Conservation (phyloP, 257 asterid species). For the Solanum gandarillasii region DNA sequence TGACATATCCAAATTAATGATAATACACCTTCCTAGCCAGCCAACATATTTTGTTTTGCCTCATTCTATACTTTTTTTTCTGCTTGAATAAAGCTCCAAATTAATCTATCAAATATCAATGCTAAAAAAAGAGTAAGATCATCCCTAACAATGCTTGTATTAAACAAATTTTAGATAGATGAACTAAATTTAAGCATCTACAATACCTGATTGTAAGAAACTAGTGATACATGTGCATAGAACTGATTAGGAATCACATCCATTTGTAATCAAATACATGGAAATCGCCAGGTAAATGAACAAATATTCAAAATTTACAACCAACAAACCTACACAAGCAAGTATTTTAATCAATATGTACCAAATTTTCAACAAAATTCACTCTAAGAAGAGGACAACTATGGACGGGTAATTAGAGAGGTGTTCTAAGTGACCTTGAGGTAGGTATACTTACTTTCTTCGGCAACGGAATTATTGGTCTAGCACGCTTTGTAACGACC, state of each 20-base stretch:
- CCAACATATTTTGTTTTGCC: background rate
- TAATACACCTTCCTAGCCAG: too few species aligned
- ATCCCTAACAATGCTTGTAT: background rate
- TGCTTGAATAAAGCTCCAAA: too few species aligned
- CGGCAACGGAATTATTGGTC: conserved; percentile 79
- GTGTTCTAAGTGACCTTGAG: conserved; percentile 82
- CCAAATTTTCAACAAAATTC: background rate
- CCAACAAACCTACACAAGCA: background rate
- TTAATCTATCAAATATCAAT: too few species aligned
- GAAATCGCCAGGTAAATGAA: background rate
- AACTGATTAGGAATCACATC: conserved; percentile 72
- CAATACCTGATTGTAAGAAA: conserved; percentile 63
- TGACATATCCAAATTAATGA: too few species aligned
- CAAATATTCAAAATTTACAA: background rate
- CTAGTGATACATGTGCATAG: conserved; percentile 68
- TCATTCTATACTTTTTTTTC: too few species aligned
- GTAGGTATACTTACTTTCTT: conserved; percentile 72
- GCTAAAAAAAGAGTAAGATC: background rate
- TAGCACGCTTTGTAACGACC: conserved; percentile 25
- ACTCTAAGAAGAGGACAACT: background rate
- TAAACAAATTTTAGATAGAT: too few species aligned
- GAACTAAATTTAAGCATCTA: background rate
- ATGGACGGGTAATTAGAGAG: conserved; percentile 44
- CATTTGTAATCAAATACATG: conserved; percentile 28
- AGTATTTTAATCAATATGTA: background rate